Percentiles rank a stretch among this genome's conserved stretches.
Conservation (phyloP, 495 filamentous ascomycete genomes). For the Neurospora cerealis region DNA sequence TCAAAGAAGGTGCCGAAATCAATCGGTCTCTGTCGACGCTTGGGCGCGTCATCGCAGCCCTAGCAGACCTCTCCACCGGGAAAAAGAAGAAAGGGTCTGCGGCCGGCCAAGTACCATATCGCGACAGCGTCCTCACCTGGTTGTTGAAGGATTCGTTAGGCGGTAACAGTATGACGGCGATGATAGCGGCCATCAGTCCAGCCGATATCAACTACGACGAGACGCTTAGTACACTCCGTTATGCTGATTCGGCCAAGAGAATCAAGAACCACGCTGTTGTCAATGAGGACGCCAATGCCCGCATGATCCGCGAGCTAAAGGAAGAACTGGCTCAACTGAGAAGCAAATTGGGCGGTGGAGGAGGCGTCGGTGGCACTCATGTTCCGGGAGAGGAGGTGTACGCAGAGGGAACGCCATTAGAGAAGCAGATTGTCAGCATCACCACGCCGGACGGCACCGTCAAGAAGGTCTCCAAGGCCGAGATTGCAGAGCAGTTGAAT, state of each 20-base stretch:
- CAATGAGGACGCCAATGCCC: conserved; percentile 97
- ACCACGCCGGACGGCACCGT: conserved; percentile 73
- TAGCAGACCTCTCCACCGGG: conserved; percentile 80
- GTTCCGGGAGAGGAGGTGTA: conserved; percentile 67
- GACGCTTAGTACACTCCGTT: conserved; percentile 87
- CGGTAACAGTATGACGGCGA: conserved; percentile 98
- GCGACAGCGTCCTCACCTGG: conserved; percentile 96
- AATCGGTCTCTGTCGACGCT: conserved; percentile 94
- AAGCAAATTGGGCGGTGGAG: conserved; percentile 67
- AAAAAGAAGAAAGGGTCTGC: conserved; percentile 66
- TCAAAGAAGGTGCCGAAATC: conserved; percentile 99
- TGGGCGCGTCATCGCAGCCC: conserved; percentile 93
- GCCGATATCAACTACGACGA: conserved; percentile 99
- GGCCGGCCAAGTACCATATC: conserved; percentile 80
- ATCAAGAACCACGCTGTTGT: conserved; percentile 99
- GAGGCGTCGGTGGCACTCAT: conserved; percentile 27
- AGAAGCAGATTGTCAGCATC: conserved; percentile 94
- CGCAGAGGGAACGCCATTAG: conserved; percentile 80
- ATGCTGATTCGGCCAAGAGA: conserved; percentile 94
- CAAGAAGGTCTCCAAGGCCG: conserved; percentile 95
- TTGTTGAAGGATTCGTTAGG: conserved; percentile 93
- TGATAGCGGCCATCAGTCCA: conserved; percentile 98
- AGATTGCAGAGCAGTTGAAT: conserved; percentile 92
- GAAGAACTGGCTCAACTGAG: conserved; percentile 83
- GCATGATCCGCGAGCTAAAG: conserved; percentile 97